Evolutionary conservation across 139 green algal species (phyloP).

Genomic region (Chlamydomonas sphaeroides): DNA sequence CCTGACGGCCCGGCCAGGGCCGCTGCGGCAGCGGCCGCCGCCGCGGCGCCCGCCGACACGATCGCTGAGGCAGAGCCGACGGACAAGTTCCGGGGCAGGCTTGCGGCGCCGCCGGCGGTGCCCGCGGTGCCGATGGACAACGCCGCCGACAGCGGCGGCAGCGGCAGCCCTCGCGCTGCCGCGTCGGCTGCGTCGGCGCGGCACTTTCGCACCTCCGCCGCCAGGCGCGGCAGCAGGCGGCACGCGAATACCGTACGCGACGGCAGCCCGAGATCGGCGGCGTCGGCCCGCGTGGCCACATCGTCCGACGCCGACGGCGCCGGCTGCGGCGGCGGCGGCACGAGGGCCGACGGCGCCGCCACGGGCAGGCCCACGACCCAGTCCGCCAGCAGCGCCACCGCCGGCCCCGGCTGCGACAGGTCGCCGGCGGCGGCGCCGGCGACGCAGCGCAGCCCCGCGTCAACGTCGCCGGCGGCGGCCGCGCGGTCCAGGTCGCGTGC

Average conservation of each 20-base stretch:
- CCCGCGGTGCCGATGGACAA: too few species aligned
- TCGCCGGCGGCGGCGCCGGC: background rate
- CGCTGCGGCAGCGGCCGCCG: background rate
- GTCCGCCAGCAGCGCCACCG: slow-evolving; percentile 21
- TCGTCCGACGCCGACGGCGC: background rate
- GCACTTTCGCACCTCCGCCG: background rate
- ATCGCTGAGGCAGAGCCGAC: too few species aligned
- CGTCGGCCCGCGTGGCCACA: background rate
- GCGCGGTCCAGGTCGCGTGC: slow-evolving; percentile 30
- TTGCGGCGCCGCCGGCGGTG: background rate
- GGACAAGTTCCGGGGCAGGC: background rate
- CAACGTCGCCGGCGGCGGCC: slow-evolving; percentile 20
- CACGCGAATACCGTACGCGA: slow-evolving; percentile 19
- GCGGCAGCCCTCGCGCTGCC: background rate
- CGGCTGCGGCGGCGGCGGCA: background rate
- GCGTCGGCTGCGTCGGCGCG: background rate
- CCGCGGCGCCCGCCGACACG: background rate
- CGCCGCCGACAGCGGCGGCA: background rate
- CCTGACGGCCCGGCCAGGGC: too few species aligned
- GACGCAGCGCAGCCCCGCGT: slow-evolving; percentile 4
- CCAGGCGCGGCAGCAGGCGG: slow-evolving; percentile 10
- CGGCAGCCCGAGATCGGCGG: slow-evolving; percentile 1
- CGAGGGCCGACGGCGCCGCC: background rate
- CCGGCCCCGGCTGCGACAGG: background rate
- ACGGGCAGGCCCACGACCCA: slow-evolving; percentile 23